Evolutionary conservation across 768 basidiomycete species (phyloP).

Genomic region (Tulasnella sp.): DNA sequence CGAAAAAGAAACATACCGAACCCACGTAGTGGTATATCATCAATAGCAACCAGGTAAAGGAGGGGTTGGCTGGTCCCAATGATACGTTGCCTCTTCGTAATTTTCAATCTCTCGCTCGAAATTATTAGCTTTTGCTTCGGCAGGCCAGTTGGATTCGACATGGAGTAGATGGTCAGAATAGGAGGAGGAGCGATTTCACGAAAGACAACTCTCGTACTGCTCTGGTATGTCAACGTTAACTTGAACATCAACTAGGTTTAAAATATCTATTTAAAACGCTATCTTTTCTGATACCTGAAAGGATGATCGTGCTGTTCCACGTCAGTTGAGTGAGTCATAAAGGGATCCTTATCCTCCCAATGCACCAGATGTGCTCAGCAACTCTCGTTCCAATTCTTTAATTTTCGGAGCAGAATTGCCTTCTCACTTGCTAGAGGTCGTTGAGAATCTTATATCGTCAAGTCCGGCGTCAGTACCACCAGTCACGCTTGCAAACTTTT

Average conservation of each 20-base stretch:
- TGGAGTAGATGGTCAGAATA: not conserved
- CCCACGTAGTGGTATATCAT: not conserved
- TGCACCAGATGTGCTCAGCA: not conserved
- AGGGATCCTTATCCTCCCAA: conserved; percentile 20
- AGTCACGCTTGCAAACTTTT: conserved; percentile 56
- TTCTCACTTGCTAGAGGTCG: conserved; percentile 38
- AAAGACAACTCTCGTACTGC: not conserved
- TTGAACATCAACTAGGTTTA: no score
- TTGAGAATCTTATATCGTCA: conserved; percentile 49
- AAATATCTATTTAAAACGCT: not conserved
- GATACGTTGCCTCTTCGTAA: not conserved
- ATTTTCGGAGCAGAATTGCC: conserved; percentile 23
- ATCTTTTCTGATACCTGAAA: conserved; percentile 52
- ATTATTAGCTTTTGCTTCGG: not conserved
- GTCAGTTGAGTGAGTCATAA: conserved; percentile 52
- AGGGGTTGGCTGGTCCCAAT: not conserved
- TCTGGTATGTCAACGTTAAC: no score
- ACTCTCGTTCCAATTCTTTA: not conserved
- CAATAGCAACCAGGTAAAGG: not conserved
- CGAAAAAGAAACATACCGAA: not conserved
- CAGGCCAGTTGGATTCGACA: conserved; percentile 30
- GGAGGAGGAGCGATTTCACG: not conserved
- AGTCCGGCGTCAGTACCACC: conserved; percentile 56
- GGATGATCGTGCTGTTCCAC: conserved; percentile 43
- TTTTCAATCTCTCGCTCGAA: not conserved